Evolutionary conservation across 2,329 filamentous ascomycete species (phyloP).

Genomic region (Calonectria pseudoreteaudii): DNA sequence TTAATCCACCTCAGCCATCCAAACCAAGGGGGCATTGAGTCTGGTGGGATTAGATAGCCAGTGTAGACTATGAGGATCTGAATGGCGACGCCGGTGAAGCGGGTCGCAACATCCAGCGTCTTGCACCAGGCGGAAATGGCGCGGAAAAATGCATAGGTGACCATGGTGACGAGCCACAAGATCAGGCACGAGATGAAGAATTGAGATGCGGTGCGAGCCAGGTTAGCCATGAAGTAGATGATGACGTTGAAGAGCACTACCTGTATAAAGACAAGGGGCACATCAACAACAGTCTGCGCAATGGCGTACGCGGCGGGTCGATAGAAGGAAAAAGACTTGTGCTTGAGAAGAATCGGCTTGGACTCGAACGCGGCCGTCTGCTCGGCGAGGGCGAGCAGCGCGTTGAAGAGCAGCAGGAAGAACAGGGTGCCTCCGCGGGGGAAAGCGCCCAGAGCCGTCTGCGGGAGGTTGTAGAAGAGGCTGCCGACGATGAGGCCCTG

Average conservation of each 20-base stretch:
- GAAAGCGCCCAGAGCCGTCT: conserved; percentile 74
- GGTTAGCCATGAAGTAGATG: conserved; percentile 82
- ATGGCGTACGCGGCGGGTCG: conserved; percentile 68
- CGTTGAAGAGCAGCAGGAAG: conserved; percentile 65
- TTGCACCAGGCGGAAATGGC: conserved; percentile 69
- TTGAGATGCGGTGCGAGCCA: conserved; percentile 73
- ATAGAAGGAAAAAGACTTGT: conserved; percentile 78
- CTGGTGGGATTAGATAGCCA: conserved; percentile 71
- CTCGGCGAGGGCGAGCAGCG: conserved; percentile 80
- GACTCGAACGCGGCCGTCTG: conserved; percentile 73
- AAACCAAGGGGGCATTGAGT: conserved; percentile 66
- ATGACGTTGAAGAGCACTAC: conserved; percentile 76
- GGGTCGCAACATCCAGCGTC: conserved; percentile 72
- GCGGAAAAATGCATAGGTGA: conserved; percentile 70
- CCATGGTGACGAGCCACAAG: conserved; percentile 68
- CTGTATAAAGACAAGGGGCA: conserved; percentile 72
- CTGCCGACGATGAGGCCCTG: conserved; percentile 82
- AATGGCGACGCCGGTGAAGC: conserved; percentile 67
- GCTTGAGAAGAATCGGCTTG: conserved; percentile 75
- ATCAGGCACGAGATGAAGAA: conserved; percentile 76
- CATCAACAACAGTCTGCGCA: conserved; percentile 68
- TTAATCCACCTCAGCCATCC: conserved; percentile 79
- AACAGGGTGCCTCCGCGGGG: conserved; percentile 61
- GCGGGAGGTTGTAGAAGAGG: conserved; percentile 77
- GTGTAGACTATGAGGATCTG: conserved; percentile 76